These are phyloP conservation scores for Symmetrospora coprosmae DNA, from an alignment of 768 basidiomycete species.

Conservation along the genomic window DNA sequence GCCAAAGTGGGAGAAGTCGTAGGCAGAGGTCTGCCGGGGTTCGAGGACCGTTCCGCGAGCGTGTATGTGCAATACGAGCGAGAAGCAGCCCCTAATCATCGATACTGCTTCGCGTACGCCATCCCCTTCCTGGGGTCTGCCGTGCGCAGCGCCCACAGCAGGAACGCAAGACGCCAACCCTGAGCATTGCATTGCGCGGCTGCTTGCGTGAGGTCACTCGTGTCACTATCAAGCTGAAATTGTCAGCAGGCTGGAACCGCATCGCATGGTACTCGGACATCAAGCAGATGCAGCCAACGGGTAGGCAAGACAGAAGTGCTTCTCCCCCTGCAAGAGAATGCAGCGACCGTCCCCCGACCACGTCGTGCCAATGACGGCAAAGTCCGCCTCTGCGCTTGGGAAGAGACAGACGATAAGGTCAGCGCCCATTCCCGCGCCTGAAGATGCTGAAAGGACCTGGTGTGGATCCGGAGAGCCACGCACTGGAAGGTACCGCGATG, in stretches of 20 bases:
- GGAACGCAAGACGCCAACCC: too few species aligned
- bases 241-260: background rate
- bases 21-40: background rate
- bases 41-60: too few species aligned
- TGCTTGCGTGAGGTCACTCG: too few species aligned
- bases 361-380: background rate
- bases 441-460: too few species aligned
- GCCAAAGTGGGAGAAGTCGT: constrained; percentile 21
- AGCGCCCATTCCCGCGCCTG: background rate
- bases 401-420: background rate
- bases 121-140: too few species aligned
- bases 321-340: background rate
- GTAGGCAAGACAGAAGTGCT: constrained; percentile 11
- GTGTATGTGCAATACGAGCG: too few species aligned
- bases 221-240: background rate
- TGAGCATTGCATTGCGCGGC: too few species aligned
- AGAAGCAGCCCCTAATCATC: too few species aligned
- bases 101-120: too few species aligned
- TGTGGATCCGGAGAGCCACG: too few species aligned
- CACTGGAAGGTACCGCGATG: constrained; percentile 5
- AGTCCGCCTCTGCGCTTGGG: constrained; percentile 5
- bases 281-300: background rate
- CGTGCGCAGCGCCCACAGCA: too few species aligned
- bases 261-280: background rate
- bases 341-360: background rate